Conservation (phyloP, 768 basidiomycete species). For the Xerocomellus dryophilus region DNA sequence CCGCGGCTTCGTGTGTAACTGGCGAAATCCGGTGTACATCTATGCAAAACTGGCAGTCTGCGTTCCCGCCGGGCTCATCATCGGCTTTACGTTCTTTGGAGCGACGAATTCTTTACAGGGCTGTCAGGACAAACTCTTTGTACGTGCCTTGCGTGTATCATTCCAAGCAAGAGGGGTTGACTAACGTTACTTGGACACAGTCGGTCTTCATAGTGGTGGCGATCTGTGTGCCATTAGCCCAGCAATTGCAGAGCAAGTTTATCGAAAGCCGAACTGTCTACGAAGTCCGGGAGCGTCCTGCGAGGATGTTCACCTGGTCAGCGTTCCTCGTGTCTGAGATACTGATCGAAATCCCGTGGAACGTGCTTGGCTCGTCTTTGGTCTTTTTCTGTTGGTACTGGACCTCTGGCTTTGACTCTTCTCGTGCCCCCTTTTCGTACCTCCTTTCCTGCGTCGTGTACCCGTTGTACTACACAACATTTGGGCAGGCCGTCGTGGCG, state of each 20-base stretch:
- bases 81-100: constrained; percentile 46
- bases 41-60: constrained; percentile 39
- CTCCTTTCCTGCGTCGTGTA: constrained; percentile 37
- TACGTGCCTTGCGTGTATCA: constrained; percentile 8
- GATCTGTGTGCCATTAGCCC: constrained; percentile 43
- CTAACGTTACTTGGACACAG: constrained; percentile 23
- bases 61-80: constrained; percentile 33
- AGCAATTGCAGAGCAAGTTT: constrained; percentile 60
- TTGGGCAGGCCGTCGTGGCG: constrained; percentile 40
- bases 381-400: constrained; percentile 51
- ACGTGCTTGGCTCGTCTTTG: constrained; percentile 37
- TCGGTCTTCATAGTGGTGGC: constrained; percentile 51
- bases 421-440: constrained; percentile 41
- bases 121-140: constrained; percentile 44
- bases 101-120: constrained; percentile 38
- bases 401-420: constrained; percentile 40
- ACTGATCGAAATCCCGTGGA: constrained; percentile 45
- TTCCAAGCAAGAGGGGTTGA: background rate
- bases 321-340: constrained; percentile 52
- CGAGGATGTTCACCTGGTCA: constrained; percentile 62
- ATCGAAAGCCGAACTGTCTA: constrained; percentile 54
- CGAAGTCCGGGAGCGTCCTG: constrained; percentile 61
- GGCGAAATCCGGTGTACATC: constrained; percentile 43
- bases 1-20: constrained; percentile 35
- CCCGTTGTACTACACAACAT: constrained; percentile 44